Evolutionary conservation across 192 early-diverging fungal genomes (phyloP).

Genomic region (Mortierella claussenii): DNA sequence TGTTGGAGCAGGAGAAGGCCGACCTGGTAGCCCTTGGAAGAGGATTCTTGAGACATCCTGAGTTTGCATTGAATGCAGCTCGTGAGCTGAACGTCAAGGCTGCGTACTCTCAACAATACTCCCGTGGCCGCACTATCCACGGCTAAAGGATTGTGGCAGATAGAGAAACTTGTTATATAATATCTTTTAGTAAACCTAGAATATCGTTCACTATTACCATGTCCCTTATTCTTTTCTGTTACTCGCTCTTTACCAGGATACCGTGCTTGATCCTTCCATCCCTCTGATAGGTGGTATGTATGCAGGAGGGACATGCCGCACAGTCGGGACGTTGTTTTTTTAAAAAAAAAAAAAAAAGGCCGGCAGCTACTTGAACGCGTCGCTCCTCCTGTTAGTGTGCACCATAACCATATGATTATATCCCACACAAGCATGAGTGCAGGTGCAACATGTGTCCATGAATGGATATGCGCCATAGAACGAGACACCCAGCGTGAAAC

Average conservation of each 20-base stretch:
- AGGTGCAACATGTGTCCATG: too few species aligned
- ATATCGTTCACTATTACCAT: too few species aligned
- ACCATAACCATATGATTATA: too few species aligned
- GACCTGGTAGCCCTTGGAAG: slow-evolving; percentile 82
- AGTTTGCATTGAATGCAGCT: slow-evolving; percentile 74
- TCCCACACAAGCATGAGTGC: too few species aligned
- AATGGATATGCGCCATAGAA: too few species aligned
- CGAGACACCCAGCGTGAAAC: too few species aligned
- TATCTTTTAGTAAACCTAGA: background rate
- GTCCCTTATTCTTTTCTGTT: too few species aligned
- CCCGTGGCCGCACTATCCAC: slow-evolving; percentile 42
- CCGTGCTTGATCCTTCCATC: background rate
- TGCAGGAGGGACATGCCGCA: background rate
- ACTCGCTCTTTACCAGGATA: too few species aligned
- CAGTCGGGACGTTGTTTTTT: too few species aligned
- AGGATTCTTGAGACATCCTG: slow-evolving; percentile 75
- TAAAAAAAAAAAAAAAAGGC: too few species aligned
- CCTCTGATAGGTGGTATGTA: background rate
- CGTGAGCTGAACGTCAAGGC: slow-evolving; percentile 71
- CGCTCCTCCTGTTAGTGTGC: too few species aligned
- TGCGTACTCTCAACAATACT: slow-evolving; percentile 73
- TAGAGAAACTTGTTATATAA: background rate
- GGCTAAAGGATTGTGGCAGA: background rate
- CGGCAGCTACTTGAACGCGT: too few species aligned
- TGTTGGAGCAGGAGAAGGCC: slow-evolving; percentile 70